Evolutionary conservation across 2,329 filamentous ascomycete species (phyloP), one percentile per base, ranked within the genome.

Genomic region (Rhexocercosporidium sp.): DNA sequence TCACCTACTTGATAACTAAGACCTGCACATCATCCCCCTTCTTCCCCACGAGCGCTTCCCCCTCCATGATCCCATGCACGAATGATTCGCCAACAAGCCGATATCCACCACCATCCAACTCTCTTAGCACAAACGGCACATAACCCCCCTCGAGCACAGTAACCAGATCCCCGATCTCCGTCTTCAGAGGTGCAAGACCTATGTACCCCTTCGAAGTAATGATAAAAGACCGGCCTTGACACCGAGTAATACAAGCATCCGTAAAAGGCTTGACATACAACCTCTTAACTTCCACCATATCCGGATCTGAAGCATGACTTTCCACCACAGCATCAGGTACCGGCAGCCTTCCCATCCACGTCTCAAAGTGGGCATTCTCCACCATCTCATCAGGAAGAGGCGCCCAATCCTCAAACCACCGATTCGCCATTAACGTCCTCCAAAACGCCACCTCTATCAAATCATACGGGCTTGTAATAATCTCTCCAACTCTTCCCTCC

Each of bases 61-160:
- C 59, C n/a, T 61, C 41, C 59, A 61, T 61, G 7, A 61, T 47
- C n/a, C 59, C 59, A 22, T 61, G 18, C 8, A 61, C 41, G 29
- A 49, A 61, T 6, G 46, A 34, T 22, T 61, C 59, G 20, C 59
- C 59, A 61, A 61, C 34, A 11, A 49, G 31, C 27, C 29, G 31
- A 27, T 61, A 61, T 14, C 53, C 53, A 11, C 53, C 53, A 12
- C 29, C 29, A 5, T 56, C 53, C n/a, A 37, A 37, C 4, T 4
- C 29, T 16, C 53, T 37, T 31, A 56, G 20, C 1, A 56, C 31
- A 22, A 56, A 56, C 8, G 53, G 53, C 29, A 56, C 29, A 37
- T 34, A 56, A 9, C 53, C 53, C 11, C 53, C 53, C 20, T 56
- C 53, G 6, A 56, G 53, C 1, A 56, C 29, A 6, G 53, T 56